Conservation (phyloP, 352 stramenopile genomes). For the Blastocystis sp. region DNA sequence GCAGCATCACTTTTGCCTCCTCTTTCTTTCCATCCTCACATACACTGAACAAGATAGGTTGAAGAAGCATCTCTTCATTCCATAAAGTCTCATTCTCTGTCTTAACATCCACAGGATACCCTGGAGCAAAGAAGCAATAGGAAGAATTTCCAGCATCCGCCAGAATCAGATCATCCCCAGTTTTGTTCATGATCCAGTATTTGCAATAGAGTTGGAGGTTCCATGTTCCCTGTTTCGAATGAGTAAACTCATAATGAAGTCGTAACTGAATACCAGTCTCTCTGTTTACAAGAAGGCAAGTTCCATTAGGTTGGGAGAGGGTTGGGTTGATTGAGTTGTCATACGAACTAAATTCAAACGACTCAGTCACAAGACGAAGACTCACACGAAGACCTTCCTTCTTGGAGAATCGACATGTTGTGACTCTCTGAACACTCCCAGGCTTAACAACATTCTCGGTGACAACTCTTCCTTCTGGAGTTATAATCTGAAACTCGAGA, state of each 20-base stretch:
- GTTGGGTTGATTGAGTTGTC: neutral
- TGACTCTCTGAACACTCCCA: neutral
- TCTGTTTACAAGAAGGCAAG: neutral
- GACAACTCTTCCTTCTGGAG: neutral
- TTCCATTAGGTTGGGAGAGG: neutral
- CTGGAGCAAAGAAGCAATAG: neutral
- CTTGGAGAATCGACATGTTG: neutral
- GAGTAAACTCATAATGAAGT: neutral
- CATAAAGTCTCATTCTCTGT: neutral
- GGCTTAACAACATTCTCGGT: neutral
- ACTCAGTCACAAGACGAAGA: neutral
- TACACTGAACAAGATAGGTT: slow-evolving; percentile 22
- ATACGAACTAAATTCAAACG: neutral
- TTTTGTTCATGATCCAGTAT: slow-evolving; percentile 54
- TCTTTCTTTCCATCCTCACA: neutral
- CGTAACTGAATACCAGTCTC: neutral
- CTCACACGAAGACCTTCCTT: neutral
- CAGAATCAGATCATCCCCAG: slow-evolving; percentile 14
- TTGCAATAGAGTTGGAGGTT: slow-evolving; percentile 22
- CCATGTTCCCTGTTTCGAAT: neutral
- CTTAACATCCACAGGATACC: neutral
- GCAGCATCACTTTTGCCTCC: neutral
- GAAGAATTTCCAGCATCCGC: neutral
- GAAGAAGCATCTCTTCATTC: neutral
- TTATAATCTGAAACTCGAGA: neutral